Base-by-base conservation (phyloP, 2,329 filamentous ascomycete genomes). In the Fusarium nelsonii region DNA sequence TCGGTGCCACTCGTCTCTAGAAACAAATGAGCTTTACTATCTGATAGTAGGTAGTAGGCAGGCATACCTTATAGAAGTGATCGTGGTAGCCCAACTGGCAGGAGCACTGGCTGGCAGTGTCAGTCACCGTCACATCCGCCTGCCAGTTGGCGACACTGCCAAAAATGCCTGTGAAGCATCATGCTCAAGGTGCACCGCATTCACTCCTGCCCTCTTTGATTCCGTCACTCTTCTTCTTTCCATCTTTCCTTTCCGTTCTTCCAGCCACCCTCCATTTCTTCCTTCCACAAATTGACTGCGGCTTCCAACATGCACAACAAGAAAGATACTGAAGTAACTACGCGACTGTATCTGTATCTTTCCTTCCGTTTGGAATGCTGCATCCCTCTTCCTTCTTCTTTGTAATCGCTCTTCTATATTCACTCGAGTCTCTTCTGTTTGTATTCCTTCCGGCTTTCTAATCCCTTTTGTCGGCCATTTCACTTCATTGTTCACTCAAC, bases 81-180 rank as follows among this genome's bases (percentile, higher is more conserved):
- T 23, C 23, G 23, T 28, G 20, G 26, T 30, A 33, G 10, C 36
- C 20, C 16, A 16, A 39, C 15, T 45, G n/a, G 33, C 15, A 61
- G 51, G 53, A 43, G 33, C 26, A 53, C 14, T 46, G 28, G 12
- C 16, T 46, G 30, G 39, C 34, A 62, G 52, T 60, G 49, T 34
- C 20, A 23, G 32, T 23, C 23, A 23, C 23, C 23, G 65, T 65
- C 51, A 69, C 59, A 71, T 55, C 53, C 54, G 59, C 32, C 54
- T 54, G 68, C 48, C 68, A 71, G 56, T 41, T 71, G 68, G 68
- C 50, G 49, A 62, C 68, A 71, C 67, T 70, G 66, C 28, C 45
- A 69, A 58, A 54, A 30, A 33, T 28, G 44, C 39, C 51, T 44
- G 58, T 53, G 59, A 70, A 68, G 68, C 54, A 52, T 64, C 30